Percentiles rank a stretch among this genome's conserved stretches.
phyloP scores from a whole-genome alignment of 169 alveolate species.

The Cryptosporidium canis region DNA sequence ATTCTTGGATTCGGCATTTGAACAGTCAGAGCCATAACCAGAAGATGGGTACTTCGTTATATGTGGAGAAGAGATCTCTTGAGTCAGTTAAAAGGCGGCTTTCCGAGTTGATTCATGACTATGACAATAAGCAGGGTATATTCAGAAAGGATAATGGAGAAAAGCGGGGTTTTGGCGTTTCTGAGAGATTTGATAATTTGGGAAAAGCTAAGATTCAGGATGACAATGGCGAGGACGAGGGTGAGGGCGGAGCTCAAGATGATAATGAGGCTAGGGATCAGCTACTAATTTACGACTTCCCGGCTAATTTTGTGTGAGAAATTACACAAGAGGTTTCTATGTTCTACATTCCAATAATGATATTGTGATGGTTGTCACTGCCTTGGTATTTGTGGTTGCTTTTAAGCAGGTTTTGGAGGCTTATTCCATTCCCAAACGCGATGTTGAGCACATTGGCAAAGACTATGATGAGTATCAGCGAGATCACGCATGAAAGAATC shows the following conservation, averaged over 20 bases:
- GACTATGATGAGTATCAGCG: neutral
- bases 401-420: neutral
- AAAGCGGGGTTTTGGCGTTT: too few relatives aligned
- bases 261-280: neutral
- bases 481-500: neutral
- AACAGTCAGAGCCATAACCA: conserved; percentile 51
- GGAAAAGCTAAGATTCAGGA: neutral
- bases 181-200: neutral
- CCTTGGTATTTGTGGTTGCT: neutral
- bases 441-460: conserved; percentile 15
- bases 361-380: neutral
- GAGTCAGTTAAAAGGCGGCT: conserved; percentile 31
- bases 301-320: conserved; percentile 3
- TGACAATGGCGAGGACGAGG: too few relatives aligned
- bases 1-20: conserved; percentile 53
- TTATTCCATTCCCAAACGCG: conserved; percentile 2
- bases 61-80: conserved; percentile 58
- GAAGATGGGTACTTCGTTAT: conserved; percentile 26
- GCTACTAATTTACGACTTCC: conserved; percentile 3
- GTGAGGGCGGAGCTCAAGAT: neutral
- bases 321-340: too few relatives aligned
- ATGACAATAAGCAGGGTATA: neutral
- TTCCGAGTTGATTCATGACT: conserved; percentile 3
- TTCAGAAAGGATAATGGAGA: neutral
- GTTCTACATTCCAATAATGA: neutral